A percentile compares a stretch with the other conserved stretches of the same genome.
These are phyloP conservation scores for Pseudoperonospora humuli DNA, from an alignment of 352 stramenopile species.

Conservation along the genomic window DNA sequence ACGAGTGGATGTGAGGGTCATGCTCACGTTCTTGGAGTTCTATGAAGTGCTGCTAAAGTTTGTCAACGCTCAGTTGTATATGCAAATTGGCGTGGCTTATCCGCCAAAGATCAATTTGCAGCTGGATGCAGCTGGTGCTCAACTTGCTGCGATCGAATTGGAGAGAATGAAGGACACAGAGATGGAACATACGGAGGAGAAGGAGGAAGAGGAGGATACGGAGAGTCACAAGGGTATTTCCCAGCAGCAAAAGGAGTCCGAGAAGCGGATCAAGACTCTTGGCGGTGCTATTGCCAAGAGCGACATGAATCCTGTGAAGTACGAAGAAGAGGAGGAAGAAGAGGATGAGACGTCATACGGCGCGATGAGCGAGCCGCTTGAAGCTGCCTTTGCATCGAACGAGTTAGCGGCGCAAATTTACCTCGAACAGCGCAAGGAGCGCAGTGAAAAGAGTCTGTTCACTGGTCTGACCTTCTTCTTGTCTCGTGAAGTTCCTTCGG, in stretches of 20 bases:
- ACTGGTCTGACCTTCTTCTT: constrained; percentile 85
- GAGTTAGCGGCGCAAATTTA: constrained; percentile 75
- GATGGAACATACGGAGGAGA: constrained; percentile 19
- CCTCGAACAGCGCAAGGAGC: constrained; percentile 74
- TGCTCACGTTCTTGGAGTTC: constrained; percentile 99
- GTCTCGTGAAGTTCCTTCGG: constrained; percentile 92
- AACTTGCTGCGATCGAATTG: constrained; percentile 62
- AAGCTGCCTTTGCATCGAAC: constrained; percentile 79
- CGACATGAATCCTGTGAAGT: constrained; percentile 33
- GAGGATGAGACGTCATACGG: constrained; percentile 63
- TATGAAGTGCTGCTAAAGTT: constrained; percentile 98
- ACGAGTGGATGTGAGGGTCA: constrained; percentile 98
- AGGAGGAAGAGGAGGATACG: constrained; percentile 24
- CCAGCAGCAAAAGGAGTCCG: constrained; percentile 83
- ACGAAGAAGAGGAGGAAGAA: constrained; percentile 72
- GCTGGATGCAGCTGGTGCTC: constrained; percentile 63
- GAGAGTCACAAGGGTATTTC: constrained; percentile 32
- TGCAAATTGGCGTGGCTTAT: constrained; percentile 90
- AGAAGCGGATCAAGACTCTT: constrained; percentile 80
- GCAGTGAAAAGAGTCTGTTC: constrained; percentile 73
- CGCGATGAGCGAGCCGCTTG: constrained; percentile 87
- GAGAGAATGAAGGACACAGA: constrained; percentile 41
- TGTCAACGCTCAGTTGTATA: constrained; percentile 98
- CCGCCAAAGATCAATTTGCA: constrained; percentile 88
- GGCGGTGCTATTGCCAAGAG: constrained; percentile 29